These are phyloP conservation scores for Halophytophthora polymorphica DNA, from an alignment of 352 stramenopile species.

Conservation along the genomic window DNA sequence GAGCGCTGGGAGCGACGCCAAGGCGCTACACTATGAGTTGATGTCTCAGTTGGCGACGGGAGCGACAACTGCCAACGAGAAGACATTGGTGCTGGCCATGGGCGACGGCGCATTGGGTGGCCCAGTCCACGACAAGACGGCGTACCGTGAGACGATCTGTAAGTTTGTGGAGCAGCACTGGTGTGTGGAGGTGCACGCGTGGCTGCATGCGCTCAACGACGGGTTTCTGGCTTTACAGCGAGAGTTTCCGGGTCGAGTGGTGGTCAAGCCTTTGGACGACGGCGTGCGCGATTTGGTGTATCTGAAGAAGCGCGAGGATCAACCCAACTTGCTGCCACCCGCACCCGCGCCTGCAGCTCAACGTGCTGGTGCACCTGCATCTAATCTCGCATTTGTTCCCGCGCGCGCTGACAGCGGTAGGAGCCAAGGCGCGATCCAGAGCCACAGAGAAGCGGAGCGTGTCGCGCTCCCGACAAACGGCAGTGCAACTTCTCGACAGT, in stretches of 20 bases:
- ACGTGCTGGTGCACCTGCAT: no score
- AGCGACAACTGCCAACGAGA: slow-evolving; percentile 7
- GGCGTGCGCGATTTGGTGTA: slow-evolving; percentile 11
- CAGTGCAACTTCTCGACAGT: no score
- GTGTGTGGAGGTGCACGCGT: slow-evolving; percentile 23
- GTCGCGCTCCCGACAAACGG: no score
- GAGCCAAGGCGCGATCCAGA: no score
- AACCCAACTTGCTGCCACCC: no score
- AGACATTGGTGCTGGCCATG: slow-evolving; percentile 20
- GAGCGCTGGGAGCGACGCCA: slow-evolving; percentile 1
- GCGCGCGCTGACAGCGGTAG: no score
- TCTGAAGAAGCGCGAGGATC: slow-evolving; percentile 6
- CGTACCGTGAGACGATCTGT: slow-evolving; percentile 12
- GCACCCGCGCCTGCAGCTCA: no score
- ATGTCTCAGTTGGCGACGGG: slow-evolving; percentile 13
- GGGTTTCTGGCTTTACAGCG: slow-evolving; percentile 14
- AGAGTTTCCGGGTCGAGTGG: slow-evolving; percentile 5
- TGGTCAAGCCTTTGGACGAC: slow-evolving; percentile 20
- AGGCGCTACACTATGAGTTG: slow-evolving; percentile 12
- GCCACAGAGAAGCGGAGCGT: no score
- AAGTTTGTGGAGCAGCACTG: slow-evolving; percentile 18
- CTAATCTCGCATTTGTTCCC: no score
- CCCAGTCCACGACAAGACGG: slow-evolving; percentile 3
- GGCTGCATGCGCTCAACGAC: slow-evolving; percentile 20
- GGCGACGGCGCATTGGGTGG: slow-evolving; percentile 7